These are phyloP conservation scores for Mycosphaerelloides madeirae DNA, from an alignment of 2,329 filamentous ascomycete species.

Conservation along the genomic window DNA sequence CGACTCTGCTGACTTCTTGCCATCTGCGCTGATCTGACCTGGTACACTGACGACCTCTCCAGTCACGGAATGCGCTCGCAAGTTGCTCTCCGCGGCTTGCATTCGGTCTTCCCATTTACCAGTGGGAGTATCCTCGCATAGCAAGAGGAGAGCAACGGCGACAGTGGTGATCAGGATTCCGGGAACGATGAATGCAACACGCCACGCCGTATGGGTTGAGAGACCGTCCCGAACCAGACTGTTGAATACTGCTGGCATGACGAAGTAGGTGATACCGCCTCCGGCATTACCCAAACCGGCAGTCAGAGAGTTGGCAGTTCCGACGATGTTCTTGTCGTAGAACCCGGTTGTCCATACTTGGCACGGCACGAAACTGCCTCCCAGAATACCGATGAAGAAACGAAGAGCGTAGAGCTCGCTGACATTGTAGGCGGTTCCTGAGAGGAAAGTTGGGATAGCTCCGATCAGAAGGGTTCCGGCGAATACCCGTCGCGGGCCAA, in stretches of 20 bases:
- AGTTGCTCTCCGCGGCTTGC: slow-evolving; percentile 52
- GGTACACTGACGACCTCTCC: slow-evolving; percentile 49
- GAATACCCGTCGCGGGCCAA: slow-evolving; percentile 76
- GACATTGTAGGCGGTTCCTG: slow-evolving; percentile 67
- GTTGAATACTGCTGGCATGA: slow-evolving; percentile 79
- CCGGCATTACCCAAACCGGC: slow-evolving; percentile 84
- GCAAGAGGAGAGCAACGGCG: slow-evolving; percentile 12
- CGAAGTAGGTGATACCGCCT: slow-evolving; percentile 86
- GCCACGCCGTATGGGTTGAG: slow-evolving; percentile 65
- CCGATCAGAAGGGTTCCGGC: slow-evolving; percentile 72
- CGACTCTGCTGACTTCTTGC: slow-evolving; percentile 22
- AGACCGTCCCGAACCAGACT: slow-evolving; percentile 18
- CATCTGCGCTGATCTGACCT: slow-evolving; percentile 45
- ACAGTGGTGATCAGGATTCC: slow-evolving; percentile 31
- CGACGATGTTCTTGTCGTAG: slow-evolving; percentile 88
- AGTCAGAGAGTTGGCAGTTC: slow-evolving; percentile 79
- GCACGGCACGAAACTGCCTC: slow-evolving; percentile 75
- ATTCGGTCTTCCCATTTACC: slow-evolving; percentile 73
- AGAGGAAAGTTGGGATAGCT: slow-evolving; percentile 74
- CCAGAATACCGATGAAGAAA: slow-evolving; percentile 77
- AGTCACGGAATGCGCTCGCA: slow-evolving; percentile 43
- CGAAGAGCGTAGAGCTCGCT: slow-evolving; percentile 65
- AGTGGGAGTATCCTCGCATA: slow-evolving; percentile 71
- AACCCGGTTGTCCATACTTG: slow-evolving; percentile 92
- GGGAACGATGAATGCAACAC: slow-evolving; percentile 77